phyloP scores from a whole-genome alignment of 2,329 filamentous ascomycete genomes.

The Pezicula carpinea region DNA sequence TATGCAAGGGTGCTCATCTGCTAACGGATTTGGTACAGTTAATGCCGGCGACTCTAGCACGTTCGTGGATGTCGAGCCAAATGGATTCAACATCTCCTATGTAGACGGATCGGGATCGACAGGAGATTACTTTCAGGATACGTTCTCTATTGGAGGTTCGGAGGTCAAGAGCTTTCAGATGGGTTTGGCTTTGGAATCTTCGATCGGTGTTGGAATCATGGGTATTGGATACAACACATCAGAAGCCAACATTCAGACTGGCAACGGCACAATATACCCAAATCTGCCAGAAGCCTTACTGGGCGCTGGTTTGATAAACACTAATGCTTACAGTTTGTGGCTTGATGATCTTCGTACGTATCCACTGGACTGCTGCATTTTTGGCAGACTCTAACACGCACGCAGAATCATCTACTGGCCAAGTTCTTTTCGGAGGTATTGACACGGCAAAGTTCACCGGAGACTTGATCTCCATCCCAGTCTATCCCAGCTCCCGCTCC shows the following conservation, averaged over 20 bases:
- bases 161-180: constrained; percentile 45
- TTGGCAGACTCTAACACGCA: background rate
- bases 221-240: constrained; percentile 44
- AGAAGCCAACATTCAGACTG: constrained; percentile 39
- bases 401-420: constrained; percentile 14
- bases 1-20: background rate
- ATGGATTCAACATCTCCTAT: constrained; percentile 51
- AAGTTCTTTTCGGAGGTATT: constrained; percentile 35
- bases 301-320: constrained; percentile 34
- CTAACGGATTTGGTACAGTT: constrained; percentile 31
- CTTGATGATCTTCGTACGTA: constrained; percentile 18
- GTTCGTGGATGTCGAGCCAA: constrained; percentile 34
- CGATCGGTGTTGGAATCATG: constrained; percentile 48
- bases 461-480: constrained; percentile 21
- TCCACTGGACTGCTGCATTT: background rate
- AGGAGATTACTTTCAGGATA: constrained; percentile 51
- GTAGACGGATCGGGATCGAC: constrained; percentile 46
- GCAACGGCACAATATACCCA: constrained; percentile 23
- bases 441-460: constrained; percentile 38
- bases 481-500: constrained; percentile 5
- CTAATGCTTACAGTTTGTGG: constrained; percentile 30
- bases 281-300: constrained; percentile 21
- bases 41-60: constrained; percentile 42
- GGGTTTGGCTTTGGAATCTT: constrained; percentile 42
- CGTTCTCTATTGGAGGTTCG: constrained; percentile 42